A percentile compares a stretch with the other conserved stretches of the same genome.
phyloP scores from a whole-genome alignment of 176 grass and related monocot species.

The Carex kokanica region DNA sequence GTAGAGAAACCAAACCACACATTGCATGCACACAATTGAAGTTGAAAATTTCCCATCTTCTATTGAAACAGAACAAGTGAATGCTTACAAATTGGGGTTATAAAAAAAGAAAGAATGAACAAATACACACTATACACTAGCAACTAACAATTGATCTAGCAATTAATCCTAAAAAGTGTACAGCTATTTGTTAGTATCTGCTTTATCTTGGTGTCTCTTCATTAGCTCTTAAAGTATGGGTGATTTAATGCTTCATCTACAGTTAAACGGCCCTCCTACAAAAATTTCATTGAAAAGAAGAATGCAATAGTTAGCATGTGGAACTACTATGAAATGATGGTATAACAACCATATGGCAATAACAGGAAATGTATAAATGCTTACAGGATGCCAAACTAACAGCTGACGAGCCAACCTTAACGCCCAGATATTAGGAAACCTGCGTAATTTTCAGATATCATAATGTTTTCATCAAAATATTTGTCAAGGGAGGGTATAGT shows the following conservation, averaged over 20 bases:
- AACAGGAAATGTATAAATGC: constrained; percentile 14
- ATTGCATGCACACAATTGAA: background rate
- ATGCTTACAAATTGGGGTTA: background rate
- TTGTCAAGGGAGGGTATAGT: constrained; percentile 4
- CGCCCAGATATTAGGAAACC: constrained; percentile 82
- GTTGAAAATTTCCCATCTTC: background rate
- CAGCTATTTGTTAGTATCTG: background rate
- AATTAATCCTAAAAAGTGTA: background rate
- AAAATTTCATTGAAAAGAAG: constrained; percentile 2
- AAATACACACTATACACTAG: background rate
- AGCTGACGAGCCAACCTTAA: constrained; percentile 78
- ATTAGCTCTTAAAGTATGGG: constrained; percentile 69
- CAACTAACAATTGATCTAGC: background rate
- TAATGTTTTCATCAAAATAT: constrained; percentile 10
- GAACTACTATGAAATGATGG: constrained; percentile 16
- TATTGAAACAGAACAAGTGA: background rate
- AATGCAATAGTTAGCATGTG: background rate
- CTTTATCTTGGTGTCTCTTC: background rate
- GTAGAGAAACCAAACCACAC: background rate
- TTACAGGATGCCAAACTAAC: constrained; percentile 94
- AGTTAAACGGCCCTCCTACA: constrained; percentile 73
- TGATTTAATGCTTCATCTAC: constrained; percentile 83
- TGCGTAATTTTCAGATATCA: constrained; percentile 24
- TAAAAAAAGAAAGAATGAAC: constrained; percentile 11
- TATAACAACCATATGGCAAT: background rate